These are phyloP conservation scores for Umbelopsis sp. DNA, from an alignment of 192 early-diverging fungal species.

Conservation along the genomic window DNA sequence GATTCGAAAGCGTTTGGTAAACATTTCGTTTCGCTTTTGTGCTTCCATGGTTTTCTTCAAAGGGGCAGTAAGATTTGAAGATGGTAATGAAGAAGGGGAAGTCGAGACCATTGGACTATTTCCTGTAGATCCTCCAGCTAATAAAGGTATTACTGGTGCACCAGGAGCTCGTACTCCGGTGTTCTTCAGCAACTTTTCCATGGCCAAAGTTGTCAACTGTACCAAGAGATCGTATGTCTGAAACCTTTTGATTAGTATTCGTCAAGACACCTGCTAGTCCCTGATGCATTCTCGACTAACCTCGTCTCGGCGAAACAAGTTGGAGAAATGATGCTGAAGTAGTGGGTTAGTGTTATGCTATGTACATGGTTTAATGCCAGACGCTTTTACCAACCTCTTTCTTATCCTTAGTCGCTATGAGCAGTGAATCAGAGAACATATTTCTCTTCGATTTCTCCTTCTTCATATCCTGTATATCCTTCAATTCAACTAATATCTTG, in stretches of 20 bases:
- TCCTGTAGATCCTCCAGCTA: not conserved
- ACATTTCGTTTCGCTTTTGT: slow-evolving; percentile 80
- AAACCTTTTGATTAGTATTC: not conserved
- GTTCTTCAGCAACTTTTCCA: slow-evolving; percentile 77
- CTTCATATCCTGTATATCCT: slow-evolving; percentile 84
- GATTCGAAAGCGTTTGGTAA: slow-evolving; percentile 78
- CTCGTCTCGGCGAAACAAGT: slow-evolving; percentile 87
- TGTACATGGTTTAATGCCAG: not conserved
- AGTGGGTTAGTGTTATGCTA: not conserved
- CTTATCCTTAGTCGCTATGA: slow-evolving; percentile 80
- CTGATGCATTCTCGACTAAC: not conserved
- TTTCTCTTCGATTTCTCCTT: slow-evolving; percentile 90
- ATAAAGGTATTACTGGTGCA: not conserved
- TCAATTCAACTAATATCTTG: slow-evolving; percentile 86
- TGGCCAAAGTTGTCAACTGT: slow-evolving; percentile 76
- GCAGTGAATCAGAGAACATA: slow-evolving; percentile 87
- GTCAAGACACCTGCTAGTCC: not conserved
- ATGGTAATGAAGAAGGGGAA: not conserved
- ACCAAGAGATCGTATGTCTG: slow-evolving; percentile 77
- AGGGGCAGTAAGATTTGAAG: slow-evolving; percentile 36
- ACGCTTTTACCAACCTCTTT: slow-evolving; percentile 58
- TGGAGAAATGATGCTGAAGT: slow-evolving; percentile 70
- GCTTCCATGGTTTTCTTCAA: slow-evolving; percentile 65
- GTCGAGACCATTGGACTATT: not conserved
- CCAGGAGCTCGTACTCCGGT: slow-evolving; percentile 72